Percentiles rank a stretch among this genome's conserved stretches.
phyloP scores from a whole-genome alignment of 2,329 filamentous ascomycete species.

The Scytalidium lignicola region DNA sequence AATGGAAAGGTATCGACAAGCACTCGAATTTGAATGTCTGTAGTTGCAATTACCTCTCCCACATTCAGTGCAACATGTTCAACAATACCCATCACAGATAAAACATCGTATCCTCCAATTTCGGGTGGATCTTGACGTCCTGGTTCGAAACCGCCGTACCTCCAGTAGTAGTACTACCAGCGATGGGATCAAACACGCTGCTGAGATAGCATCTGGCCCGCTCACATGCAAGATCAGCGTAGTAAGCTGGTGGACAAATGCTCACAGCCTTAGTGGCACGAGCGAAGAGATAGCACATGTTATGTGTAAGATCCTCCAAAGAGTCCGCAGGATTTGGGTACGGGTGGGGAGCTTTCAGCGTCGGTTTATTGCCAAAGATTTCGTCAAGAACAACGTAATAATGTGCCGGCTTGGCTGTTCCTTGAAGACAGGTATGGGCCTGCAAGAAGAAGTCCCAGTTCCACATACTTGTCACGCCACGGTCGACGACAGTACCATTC shows the following conservation, averaged over 20 bases:
- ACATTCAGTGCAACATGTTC: too few relatives aligned
- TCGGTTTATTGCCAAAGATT: constrained; percentile 45
- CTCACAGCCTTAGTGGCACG: constrained; percentile 80
- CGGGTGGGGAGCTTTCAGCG: constrained; percentile 7
- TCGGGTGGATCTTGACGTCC: constrained; percentile 17
- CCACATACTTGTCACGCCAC: constrained; percentile 67
- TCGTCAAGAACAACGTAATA: constrained; percentile 69
- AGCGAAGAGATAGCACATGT: constrained; percentile 75
- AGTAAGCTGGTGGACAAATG: constrained; percentile 82
- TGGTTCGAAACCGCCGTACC: not conserved
- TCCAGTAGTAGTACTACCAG: not conserved
- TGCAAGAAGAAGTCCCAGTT: constrained; percentile 82
- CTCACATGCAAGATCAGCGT: constrained; percentile 78
- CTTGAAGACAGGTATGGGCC: constrained; percentile 73
- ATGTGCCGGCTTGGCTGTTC: constrained; percentile 76
- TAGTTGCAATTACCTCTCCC: too few relatives aligned
- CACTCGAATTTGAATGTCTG: too few relatives aligned
- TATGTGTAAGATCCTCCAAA: constrained; percentile 67
- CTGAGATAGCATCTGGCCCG: constrained; percentile 67
- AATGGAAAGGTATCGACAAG: too few relatives aligned
- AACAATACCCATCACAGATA: constrained; percentile 13
- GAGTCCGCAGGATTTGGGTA: constrained; percentile 49
- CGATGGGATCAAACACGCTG: constrained; percentile 45
- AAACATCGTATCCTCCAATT: constrained; percentile 31
- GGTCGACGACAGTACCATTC: constrained; percentile 77